Base-by-base conservation (phyloP, 441 rosid genomes). In the Gossypium aridum region DNA sequence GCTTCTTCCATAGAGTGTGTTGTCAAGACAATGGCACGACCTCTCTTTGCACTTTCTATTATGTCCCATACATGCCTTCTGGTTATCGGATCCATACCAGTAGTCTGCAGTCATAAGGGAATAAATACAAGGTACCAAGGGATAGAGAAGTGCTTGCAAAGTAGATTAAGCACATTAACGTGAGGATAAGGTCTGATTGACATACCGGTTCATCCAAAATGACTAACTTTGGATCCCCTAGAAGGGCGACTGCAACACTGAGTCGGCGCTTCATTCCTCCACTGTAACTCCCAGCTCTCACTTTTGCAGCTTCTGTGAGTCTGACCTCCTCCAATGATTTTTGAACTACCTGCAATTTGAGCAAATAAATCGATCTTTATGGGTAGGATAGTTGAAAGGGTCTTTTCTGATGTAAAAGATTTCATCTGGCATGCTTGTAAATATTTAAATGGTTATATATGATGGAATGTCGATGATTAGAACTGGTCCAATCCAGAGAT, bases 1-100 rank as follows among this genome's bases (percentile, higher is more conserved):
- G 97, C 98, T 85, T 92, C 97, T 84, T 95, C 98, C 97, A 89
- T 89, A 5, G 99, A 95, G 88, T 95, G 99, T 10, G 99, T 95
- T 7, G 98, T 92, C 68, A 92, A 81, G 77, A 95, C 75, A 71
- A 95, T 91, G 73, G 91, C 92, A 13, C 96, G 91, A 0, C 92
- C 99, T 82, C 86, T 87, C 85, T 95, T 95, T 22, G 98, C 86
- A 45, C 83, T 79, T 82, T 90, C 91, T 82, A 92, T 95, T 70
- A 39, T 90, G 82, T 92, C 98, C 99, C 96, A 91, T 16, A 91
- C 97, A 77, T 92, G 98, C 86, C 96, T 90, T 75, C 98, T 91
- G 6, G 98, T 89, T 83, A 89, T 88, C 37, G 98, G 99, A 80
- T 91, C 96, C 98, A 92, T 91, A 7, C 98, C 92, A 0, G 98